Evolutionary conservation across 169 alveolate genomes (phyloP).

Genomic region (Plasmodium chabaudi): DNA sequence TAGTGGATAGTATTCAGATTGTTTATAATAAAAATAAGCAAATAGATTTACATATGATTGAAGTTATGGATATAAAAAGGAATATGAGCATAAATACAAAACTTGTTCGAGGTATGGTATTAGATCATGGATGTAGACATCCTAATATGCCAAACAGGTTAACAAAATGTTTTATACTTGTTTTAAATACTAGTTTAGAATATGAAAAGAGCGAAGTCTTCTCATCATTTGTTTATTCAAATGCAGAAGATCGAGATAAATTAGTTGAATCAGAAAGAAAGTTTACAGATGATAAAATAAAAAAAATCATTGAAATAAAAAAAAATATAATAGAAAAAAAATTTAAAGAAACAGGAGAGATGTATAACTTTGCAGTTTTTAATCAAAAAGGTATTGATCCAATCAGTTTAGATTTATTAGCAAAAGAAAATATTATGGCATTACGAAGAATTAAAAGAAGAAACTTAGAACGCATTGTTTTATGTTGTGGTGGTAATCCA

Average conservation of each 20-base stretch:
- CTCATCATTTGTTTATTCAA: slow-evolving; percentile 97
- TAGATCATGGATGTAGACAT: slow-evolving; percentile 99
- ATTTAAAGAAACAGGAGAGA: slow-evolving; percentile 83
- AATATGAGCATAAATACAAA: slow-evolving; percentile 96
- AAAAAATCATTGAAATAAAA: slow-evolving; percentile 96
- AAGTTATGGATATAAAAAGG: slow-evolving; percentile 98
- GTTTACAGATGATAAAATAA: slow-evolving; percentile 97
- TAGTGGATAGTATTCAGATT: slow-evolving; percentile 94
- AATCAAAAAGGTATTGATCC: slow-evolving; percentile 99
- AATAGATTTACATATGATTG: slow-evolving; percentile 98
- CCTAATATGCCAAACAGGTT: slow-evolving; percentile 98
- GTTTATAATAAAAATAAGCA: slow-evolving; percentile 79
- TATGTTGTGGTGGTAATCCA: slow-evolving; percentile 99
- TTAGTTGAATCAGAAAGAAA: slow-evolving; percentile 96
- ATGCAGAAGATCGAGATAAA: slow-evolving; percentile 98
- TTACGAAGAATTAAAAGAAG: slow-evolving; percentile 97
- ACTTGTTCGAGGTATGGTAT: slow-evolving; percentile 93
- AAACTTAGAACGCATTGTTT: slow-evolving; percentile 97
- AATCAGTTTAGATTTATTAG: slow-evolving; percentile 98
- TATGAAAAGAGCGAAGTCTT: slow-evolving; percentile 98
- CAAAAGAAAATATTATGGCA: slow-evolving; percentile 98
- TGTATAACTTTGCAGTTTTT: slow-evolving; percentile 94
- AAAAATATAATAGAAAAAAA: slow-evolving; percentile 89
- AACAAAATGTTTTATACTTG: slow-evolving; percentile 96
- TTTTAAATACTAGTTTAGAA: slow-evolving; percentile 98